Evolutionary conservation across 805 yeast species (phyloP).

Genomic region (Lachancea nothofagi): DNA sequence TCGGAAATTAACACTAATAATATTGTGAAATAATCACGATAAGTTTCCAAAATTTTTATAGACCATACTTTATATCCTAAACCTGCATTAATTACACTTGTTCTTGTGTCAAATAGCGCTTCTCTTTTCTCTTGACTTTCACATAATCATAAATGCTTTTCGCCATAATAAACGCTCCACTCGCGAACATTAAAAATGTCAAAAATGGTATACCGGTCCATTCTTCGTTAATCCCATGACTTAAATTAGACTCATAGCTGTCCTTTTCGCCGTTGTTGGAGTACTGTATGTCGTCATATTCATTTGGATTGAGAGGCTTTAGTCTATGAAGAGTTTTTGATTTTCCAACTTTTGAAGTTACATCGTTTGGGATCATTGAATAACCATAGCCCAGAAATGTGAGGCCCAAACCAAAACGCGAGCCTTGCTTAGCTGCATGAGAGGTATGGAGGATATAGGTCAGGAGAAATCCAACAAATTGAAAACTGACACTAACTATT

Average conservation of each 20-base stretch:
- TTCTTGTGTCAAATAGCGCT: constrained; percentile 28
- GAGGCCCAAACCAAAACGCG: constrained; percentile 84
- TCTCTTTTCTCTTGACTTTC: constrained; percentile 73
- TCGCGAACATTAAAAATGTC: constrained; percentile 56
- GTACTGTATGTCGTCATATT: constrained; percentile 39
- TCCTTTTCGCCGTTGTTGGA: constrained; percentile 23
- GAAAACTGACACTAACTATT: constrained; percentile 85
- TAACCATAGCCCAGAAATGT: constrained; percentile 72
- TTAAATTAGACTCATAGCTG: constrained; percentile 26
- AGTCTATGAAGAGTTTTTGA: constrained; percentile 35
- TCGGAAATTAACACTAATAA: constrained; percentile 14
- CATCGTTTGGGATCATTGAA: constrained; percentile 45
- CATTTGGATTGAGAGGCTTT: constrained; percentile 54
- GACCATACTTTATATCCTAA: constrained; percentile 10
- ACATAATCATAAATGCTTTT: constrained; percentile 69
- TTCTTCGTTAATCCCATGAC: constrained; percentile 31
- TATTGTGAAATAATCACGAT: not conserved
- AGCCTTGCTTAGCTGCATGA: constrained; percentile 95
- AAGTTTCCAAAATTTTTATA: too few species aligned
- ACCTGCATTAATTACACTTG: constrained; percentile 21
- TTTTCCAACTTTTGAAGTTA: constrained; percentile 29
- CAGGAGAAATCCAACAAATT: constrained; percentile 84
- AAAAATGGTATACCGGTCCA: constrained; percentile 43
- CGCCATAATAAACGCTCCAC: constrained; percentile 61
- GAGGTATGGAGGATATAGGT: constrained; percentile 91